Evolutionary conservation across 148 eudicot genomes (phyloP), one percentile per base, ranked within the genome.

Genomic region (Vaccinium vitisidaea): DNA sequence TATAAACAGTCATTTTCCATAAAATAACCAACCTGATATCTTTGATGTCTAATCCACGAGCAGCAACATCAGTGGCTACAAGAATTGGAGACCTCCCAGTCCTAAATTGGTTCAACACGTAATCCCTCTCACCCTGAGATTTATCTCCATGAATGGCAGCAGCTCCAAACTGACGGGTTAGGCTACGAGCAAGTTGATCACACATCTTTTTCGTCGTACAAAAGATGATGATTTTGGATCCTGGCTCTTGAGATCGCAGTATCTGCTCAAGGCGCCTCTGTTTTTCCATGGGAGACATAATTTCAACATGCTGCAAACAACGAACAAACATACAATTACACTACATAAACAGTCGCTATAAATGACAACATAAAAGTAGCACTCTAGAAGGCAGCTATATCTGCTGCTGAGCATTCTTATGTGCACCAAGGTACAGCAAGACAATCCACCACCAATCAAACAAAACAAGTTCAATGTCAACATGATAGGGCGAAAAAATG

Each of bases 151-250:
- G 98, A 77, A 96, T 96, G 69, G 95, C 98, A 90, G 95, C 91
- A 86, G 96, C 95, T 87, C 98, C 96, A 87, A 92, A 95, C 36
- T 82, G 91, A 50, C 95, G 95, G 78, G 87, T 84, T 27, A 96
- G 79, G 73, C 89, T 96, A 50, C 93, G 94, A 48, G 98, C 86
- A 83, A 96, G 98, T n/a, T 87, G 89, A 89, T 96, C 98, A 86
- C 98, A 96, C 98, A 96, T 96, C 87, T 89, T 96, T 87, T 96
- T 96, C n/a, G 98, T 96, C 76, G 98, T 93, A 90, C 98, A 96
- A 83, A 96, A 96, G 59, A 96, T 91, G 21, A 96, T 91, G 79
- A 94, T 88, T 88, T 91, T 96, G 25, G 98, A 93, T 74, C 98
- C 98, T 25, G 93, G 98, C 83, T 93, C 94, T 89, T 92, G 96